Evolutionary conservation across 768 basidiomycete genomes (phyloP).

Genomic region (Leucocoprinus leucothites): DNA sequence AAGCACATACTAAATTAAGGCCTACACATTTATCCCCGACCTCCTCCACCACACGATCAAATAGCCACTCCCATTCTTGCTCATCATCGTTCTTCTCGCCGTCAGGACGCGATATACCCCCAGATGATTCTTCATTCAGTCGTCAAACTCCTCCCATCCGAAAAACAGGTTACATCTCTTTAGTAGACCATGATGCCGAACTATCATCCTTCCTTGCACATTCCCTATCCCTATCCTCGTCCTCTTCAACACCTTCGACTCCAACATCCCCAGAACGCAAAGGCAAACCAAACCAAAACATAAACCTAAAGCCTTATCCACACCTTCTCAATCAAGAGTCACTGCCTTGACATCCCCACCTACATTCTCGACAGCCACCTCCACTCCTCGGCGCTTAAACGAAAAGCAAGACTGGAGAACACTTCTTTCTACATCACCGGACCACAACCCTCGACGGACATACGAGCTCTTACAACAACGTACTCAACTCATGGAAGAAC

Average conservation of each 20-base stretch:
- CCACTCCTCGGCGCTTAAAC: neutral
- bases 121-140: conserved; percentile 7
- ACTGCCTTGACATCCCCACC: too few species aligned
- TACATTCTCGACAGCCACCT: neutral
- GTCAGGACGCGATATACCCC: neutral
- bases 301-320: neutral
- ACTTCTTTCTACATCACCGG: neutral
- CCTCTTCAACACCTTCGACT: neutral
- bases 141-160: conserved; percentile 5
- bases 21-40: neutral
- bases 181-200: conserved; percentile 16
- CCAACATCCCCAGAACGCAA: neutral
- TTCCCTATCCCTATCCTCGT: neutral
- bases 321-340: neutral
- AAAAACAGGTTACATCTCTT: conserved; percentile 10
- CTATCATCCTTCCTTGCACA: conserved; percentile 4
- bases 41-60: neutral
- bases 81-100: neutral
- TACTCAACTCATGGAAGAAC: conserved; percentile 10
- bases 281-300: neutral
- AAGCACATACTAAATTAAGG: neutral
- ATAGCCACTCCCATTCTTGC: neutral
- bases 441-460: conserved; percentile 9
- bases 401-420: neutral
- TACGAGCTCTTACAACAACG: conserved; percentile 4